Evolutionary conservation across 116 monocot species (phyloP).

Genomic region (Phalaenopsis hybrid): DNA sequence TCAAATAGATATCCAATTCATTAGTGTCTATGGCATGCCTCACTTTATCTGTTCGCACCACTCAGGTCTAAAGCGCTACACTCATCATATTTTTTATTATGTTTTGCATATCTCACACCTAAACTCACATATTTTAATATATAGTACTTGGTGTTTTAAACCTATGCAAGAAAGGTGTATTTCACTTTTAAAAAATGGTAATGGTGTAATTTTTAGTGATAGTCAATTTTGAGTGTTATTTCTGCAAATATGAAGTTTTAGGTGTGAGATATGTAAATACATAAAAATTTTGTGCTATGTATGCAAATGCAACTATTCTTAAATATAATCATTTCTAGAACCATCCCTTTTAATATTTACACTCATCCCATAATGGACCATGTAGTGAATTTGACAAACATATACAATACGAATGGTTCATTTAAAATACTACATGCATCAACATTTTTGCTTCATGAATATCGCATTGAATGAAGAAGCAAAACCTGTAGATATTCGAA

Average conservation of each 20-base stretch:
- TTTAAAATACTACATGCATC: neutral
- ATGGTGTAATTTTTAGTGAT: no score
- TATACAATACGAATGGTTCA: neutral
- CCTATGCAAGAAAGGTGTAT: no score
- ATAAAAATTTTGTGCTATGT: no score
- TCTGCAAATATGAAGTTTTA: no score
- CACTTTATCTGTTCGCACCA: neutral
- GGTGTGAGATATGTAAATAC: no score
- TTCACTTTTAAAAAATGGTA: no score
- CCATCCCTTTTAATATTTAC: neutral
- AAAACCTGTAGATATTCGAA: slow-evolving; percentile 99
- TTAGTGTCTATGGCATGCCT: neutral
- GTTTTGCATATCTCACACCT: no score
- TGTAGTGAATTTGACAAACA: neutral
- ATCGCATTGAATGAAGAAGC: neutral
- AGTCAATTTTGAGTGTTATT: no score
- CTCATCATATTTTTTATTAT: neutral
- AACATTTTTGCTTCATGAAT: neutral
- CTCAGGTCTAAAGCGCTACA: neutral
- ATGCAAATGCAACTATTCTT: no score
- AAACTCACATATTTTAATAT: no score
- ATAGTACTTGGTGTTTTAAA: no score
- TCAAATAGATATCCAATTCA: neutral
- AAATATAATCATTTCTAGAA: neutral
- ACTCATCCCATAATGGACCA: neutral